Evolutionary conservation across 768 basidiomycete genomes (phyloP).

Genomic region (Boletus speciosus): DNA sequence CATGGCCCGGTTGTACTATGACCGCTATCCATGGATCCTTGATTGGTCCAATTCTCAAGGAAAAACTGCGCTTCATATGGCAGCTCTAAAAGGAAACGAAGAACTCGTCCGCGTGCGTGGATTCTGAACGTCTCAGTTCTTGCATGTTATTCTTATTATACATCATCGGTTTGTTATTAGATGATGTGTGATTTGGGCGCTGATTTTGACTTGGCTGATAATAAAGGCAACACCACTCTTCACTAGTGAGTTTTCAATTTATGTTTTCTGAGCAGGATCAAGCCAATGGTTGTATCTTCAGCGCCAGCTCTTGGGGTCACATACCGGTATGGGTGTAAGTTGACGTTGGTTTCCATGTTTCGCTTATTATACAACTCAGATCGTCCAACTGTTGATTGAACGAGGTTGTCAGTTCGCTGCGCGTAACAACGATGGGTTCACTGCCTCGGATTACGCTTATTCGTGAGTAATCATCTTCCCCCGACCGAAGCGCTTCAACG

Average conservation of each 20-base stretch:
- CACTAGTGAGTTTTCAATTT: conserved; percentile 68
- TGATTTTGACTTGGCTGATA: conserved; percentile 85
- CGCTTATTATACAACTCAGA: conserved; percentile 36
- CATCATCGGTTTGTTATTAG: conserved; percentile 36
- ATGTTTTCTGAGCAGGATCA: not conserved
- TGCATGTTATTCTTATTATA: conserved; percentile 13
- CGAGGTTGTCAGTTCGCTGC: conserved; percentile 80
- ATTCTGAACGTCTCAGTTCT: conserved; percentile 8
- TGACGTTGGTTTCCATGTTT: conserved; percentile 1
- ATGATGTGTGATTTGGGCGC: conserved; percentile 91
- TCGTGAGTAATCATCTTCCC: conserved; percentile 15
- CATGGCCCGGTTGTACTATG: conserved; percentile 85
- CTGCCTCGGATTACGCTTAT: conserved; percentile 90
- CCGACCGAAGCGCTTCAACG: conserved; percentile 1
- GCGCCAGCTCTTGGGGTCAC: conserved; percentile 87
- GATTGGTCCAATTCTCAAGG: conserved; percentile 93
- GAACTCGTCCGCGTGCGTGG: conserved; percentile 76
- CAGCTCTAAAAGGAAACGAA: conserved; percentile 85
- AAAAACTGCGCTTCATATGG: conserved; percentile 87
- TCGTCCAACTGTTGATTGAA: conserved; percentile 84
- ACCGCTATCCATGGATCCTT: conserved; percentile 80
- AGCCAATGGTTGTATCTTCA: conserved; percentile 29
- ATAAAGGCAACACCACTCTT: conserved; percentile 87
- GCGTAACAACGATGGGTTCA: conserved; percentile 89
- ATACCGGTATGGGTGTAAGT: conserved; percentile 53